A percentile compares a stretch with the other conserved stretches of the same genome.
phyloP scores from a whole-genome alignment of 2,329 filamentous ascomycete species.

The Aspergillus sp. region DNA sequence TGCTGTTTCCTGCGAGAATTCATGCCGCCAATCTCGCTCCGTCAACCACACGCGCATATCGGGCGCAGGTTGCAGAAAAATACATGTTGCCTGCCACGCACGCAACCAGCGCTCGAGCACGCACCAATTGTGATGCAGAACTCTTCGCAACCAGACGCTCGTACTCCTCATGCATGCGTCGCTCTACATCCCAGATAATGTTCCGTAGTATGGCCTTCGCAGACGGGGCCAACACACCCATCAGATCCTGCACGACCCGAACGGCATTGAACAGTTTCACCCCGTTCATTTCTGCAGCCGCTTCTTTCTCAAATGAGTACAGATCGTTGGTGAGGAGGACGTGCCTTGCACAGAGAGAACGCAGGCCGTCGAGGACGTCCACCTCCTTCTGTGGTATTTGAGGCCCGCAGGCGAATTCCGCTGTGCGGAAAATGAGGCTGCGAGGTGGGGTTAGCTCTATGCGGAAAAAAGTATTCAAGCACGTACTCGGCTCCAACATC shows the following conservation, averaged over 20 bases:
- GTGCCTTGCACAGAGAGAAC: slow-evolving; percentile 10
- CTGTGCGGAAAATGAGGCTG: slow-evolving; percentile 7
- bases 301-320: slow-evolving; percentile 16
- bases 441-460: not conserved
- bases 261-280: slow-evolving; percentile 11
- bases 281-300: not conserved
- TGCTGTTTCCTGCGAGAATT: too few species aligned
- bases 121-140: not conserved
- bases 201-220: slow-evolving; percentile 5
- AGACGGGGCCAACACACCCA: not conserved
- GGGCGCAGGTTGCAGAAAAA: slow-evolving; percentile 13
- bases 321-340: slow-evolving; percentile 14
- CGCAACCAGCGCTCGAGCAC: slow-evolving; percentile 7
- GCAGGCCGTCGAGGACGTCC: not conserved
- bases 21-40: slow-evolving; percentile 3
- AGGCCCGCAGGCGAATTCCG: slow-evolving; percentile 7
- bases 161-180: slow-evolving; percentile 10
- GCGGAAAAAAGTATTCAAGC: not conserved
- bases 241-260: slow-evolving; percentile 5
- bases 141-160: not conserved
- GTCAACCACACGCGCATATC: slow-evolving; percentile 10
- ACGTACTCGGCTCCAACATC: slow-evolving; percentile 11
- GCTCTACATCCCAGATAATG: slow-evolving; percentile 11
- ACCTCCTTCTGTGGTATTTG: not conserved
- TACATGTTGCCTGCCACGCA: slow-evolving; percentile 14